Percentiles rank a stretch among this genome's conserved stretches.
Conservation (phyloP, 2,329 filamentous ascomycete species). For the Trichoderma hamatum region DNA sequence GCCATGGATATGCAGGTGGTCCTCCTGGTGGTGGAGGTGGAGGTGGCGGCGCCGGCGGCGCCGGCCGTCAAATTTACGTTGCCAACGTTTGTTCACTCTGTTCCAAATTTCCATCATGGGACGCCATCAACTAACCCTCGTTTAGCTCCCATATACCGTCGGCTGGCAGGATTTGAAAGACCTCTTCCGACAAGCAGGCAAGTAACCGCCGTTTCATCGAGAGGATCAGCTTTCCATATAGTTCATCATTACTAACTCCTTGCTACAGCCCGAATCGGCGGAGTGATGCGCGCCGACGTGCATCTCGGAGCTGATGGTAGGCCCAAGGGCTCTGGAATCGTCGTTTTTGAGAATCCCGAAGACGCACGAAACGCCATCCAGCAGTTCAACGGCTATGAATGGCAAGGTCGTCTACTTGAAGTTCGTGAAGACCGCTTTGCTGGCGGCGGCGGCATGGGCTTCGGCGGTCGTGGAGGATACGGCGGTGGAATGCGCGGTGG, state of each 20-base stretch:
- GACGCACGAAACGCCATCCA: slow-evolving; percentile 95
- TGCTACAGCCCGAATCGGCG: slow-evolving; percentile 61
- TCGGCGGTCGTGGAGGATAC: slow-evolving; percentile 61
- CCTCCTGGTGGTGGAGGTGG: slow-evolving; percentile 55
- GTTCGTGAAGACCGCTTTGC: slow-evolving; percentile 97
- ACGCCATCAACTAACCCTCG: slow-evolving; percentile 27
- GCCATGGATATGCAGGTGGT: slow-evolving; percentile 57
- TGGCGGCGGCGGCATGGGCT: slow-evolving; percentile 57
- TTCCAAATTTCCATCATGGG: slow-evolving; percentile 27
- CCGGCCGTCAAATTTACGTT: slow-evolving; percentile 91
- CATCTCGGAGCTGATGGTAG: slow-evolving; percentile 89
- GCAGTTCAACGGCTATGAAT: slow-evolving; percentile 98
- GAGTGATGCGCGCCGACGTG: slow-evolving; percentile 92
- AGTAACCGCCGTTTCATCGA: slow-evolving; percentile 45
- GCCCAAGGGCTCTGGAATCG: slow-evolving; percentile 95
- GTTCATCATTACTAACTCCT: slow-evolving; percentile 4
- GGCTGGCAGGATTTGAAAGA: slow-evolving; percentile 99
- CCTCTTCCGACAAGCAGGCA: slow-evolving; percentile 96
- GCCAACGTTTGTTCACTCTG: slow-evolving; percentile 79
- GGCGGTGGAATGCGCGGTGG: slow-evolving; percentile 62
- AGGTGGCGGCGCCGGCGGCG: slow-evolving; percentile 49
- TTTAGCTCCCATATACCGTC: slow-evolving; percentile 91
- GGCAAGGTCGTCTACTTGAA: slow-evolving; percentile 91
- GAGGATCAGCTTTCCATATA: background rate
- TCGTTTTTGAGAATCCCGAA: slow-evolving; percentile 92